Evolutionary conservation across 805 yeast species (phyloP), one percentile per base, ranked within the genome.

Genomic region (Saccharomycopsis lassenensis): DNA sequence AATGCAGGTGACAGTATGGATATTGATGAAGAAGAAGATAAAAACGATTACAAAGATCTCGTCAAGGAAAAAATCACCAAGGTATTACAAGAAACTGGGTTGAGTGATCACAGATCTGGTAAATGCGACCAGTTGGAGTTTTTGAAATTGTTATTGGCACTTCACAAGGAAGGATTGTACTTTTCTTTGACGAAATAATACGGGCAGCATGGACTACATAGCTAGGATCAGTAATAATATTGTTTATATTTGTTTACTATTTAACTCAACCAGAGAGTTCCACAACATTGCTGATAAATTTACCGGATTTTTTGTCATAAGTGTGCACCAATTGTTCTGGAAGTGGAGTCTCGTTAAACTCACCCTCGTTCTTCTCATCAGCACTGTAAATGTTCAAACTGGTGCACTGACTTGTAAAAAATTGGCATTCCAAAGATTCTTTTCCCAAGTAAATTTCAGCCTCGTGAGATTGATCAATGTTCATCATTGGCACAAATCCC

Each of bases 121-220:
- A 91, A 91, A 56, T 73, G 93, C 61, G 97, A 87, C 54, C 96
- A 91, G 61, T 83, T 87, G 17, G 98, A 91, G 54, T 91, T 91
- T 58, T 65, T 91, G 50, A 79, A 69, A 53, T 62, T 91, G 32
- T 62, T 91, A 39, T 86, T 80, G 49, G 95, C 94, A 2, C 91
- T 91, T 67, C 95, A 91, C 59, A 91, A 89, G 58, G 95, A 84
- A 31, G 97, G 97, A 29, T 82, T 91, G 43, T 97, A 89, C 58
- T 91, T 91, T 61, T n/a, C n/a, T n/a, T n/a, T n/a, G n/a, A n/a
- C n/a, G n/a, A n/a, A n/a, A n/a, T n/a, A n/a, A n/a, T n/a, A n/a
- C n/a, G n/a, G n/a, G n/a, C n/a, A 23, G 11, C 24, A 23, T 23
- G 24, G 24, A 11, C 11, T 23, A 23, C 24, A 23, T 8, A 8